Percentiles rank a stretch among this genome's conserved stretches.
phyloP scores from a whole-genome alignment of 129 eudicot species.

The Pittosporum tobira region DNA sequence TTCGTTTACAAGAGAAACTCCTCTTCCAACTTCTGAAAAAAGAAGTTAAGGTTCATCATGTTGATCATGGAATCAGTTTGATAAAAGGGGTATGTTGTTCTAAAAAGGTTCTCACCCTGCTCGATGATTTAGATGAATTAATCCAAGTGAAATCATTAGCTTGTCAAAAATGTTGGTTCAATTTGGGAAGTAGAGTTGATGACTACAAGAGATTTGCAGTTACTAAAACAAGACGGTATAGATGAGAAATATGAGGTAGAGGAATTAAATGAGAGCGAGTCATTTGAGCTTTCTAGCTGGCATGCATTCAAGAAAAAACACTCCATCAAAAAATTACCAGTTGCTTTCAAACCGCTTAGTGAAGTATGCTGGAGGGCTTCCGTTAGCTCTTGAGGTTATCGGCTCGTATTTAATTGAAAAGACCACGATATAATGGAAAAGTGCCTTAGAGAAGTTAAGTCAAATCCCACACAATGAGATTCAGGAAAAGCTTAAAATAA shows the following conservation, averaged over 20 bases:
- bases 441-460: conserved; percentile 5
- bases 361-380: conserved; percentile 5
- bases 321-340: neutral
- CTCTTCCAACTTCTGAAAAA: conserved; percentile 11
- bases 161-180: conserved; percentile 15
- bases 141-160: conserved; percentile 17
- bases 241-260: conserved; percentile 4
- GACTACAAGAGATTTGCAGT: conserved; percentile 21
- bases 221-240: no score
- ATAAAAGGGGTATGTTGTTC: neutral
- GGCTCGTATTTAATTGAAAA: no score
- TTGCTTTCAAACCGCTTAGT: conserved; percentile 5
- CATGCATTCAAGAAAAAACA: conserved; percentile 19
- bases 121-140: conserved; percentile 25
- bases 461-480: conserved; percentile 11
- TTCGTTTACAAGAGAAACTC: conserved; percentile 19
- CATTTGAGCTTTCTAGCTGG: conserved; percentile 23
- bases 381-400: no score
- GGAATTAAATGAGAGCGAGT: conserved; percentile 10
- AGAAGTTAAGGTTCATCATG: conserved; percentile 7
- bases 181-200: conserved; percentile 25
- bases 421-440: conserved; percentile 12
- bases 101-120: conserved; percentile 21
- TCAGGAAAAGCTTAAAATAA: conserved; percentile 9
- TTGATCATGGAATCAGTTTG: conserved; percentile 8